A percentile compares a stretch with the other conserved stretches of the same genome.
phyloP scores from a whole-genome alignment of 176 grass and related monocot genomes.

The Triticum urartu region DNA sequence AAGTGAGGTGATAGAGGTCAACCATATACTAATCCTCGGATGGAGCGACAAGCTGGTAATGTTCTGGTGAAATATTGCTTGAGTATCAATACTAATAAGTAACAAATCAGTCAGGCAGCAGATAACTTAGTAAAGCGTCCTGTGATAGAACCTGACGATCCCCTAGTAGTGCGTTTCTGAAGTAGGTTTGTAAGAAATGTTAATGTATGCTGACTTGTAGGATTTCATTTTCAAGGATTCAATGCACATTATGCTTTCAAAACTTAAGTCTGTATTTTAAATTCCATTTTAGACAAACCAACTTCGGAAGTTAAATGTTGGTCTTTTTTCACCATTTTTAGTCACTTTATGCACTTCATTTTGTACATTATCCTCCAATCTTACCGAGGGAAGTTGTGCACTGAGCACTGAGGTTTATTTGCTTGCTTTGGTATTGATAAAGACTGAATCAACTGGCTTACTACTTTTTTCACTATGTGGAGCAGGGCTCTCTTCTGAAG shows the following conservation, averaged over 20 bases:
- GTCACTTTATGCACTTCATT: neutral
- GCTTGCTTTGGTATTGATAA: neutral
- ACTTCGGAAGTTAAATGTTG: neutral
- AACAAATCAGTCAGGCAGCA: neutral
- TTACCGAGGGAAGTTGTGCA: neutral
- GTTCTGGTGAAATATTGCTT: constrained; percentile 21
- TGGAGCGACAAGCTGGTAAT: constrained; percentile 99
- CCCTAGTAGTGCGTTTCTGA: neutral
- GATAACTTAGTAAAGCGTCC: neutral
- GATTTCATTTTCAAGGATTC: neutral
- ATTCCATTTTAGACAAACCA: neutral
- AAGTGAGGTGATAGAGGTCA: constrained; percentile 96
- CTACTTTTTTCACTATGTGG: neutral
- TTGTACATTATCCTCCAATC: constrained; percentile 9
- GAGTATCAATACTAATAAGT: neutral
- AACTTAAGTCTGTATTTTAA: neutral
- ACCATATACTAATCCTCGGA: constrained; percentile 95
- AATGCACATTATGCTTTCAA: too few species aligned
- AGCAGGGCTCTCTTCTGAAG: constrained; percentile 93
- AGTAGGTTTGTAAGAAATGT: neutral
- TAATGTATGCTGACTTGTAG: neutral
- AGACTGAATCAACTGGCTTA: neutral
- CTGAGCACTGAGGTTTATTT: neutral
- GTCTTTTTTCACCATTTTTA: neutral
- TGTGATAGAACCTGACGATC: neutral